These are phyloP conservation scores for Sophora flavescens DNA, from an alignment of 306 rosid genomes.

Conservation along the genomic window DNA sequence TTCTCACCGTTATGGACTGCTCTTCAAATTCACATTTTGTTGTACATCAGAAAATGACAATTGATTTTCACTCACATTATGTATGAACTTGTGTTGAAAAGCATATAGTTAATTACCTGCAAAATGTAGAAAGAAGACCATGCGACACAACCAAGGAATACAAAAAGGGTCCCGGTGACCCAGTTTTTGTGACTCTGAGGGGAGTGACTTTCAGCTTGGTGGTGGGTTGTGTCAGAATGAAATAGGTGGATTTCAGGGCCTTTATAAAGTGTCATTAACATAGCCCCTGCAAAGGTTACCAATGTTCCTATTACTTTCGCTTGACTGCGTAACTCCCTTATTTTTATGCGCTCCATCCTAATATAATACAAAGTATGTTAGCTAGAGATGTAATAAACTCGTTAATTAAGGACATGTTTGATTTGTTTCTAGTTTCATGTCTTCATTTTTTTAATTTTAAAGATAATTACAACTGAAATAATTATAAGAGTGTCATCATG, in stretches of 20 bases:
- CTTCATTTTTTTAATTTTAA: too few relatives aligned
- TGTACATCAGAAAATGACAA: not conserved
- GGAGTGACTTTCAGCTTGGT: not conserved
- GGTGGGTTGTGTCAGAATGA: slow-evolving; percentile 41
- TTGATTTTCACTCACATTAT: not conserved
- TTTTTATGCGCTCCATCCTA: slow-evolving; percentile 51
- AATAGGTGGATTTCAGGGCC: slow-evolving; percentile 66
- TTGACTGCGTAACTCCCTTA: slow-evolving; percentile 58
- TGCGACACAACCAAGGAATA: slow-evolving; percentile 39
- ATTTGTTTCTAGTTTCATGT: too few relatives aligned
- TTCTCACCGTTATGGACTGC: slow-evolving; percentile 72
- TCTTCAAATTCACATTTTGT: not conserved
- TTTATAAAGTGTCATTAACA: slow-evolving; percentile 77
- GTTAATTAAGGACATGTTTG: too few relatives aligned
- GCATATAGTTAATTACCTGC: slow-evolving; percentile 41
- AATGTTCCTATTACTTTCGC: slow-evolving; percentile 61
- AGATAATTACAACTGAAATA: too few relatives aligned
- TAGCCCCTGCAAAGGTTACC: slow-evolving; percentile 64
- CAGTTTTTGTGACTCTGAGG: slow-evolving; percentile 42
- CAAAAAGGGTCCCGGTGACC: slow-evolving; percentile 45
- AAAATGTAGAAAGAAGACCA: slow-evolving; percentile 56
- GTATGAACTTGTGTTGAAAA: not conserved
- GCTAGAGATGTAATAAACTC: not conserved
- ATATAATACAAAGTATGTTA: not conserved
- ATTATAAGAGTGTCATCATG: too few relatives aligned